phyloP scores from a whole-genome alignment of 768 basidiomycete genomes.

The Agaricus sinodeliciosus region DNA sequence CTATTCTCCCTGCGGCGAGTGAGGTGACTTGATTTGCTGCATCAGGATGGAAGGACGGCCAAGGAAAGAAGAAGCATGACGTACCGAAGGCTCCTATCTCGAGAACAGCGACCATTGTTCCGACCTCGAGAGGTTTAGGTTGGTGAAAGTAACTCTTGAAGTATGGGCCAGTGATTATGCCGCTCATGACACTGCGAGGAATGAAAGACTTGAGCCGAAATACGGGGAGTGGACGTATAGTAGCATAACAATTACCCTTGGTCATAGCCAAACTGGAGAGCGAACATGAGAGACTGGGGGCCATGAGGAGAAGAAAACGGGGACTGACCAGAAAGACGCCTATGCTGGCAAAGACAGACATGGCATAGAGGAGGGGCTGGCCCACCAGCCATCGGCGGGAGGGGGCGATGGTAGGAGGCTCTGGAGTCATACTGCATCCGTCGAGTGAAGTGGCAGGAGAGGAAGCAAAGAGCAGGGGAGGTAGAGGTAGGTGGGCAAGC shows the following conservation, averaged over 20 bases:
- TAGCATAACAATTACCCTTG: slow-evolving; percentile 52
- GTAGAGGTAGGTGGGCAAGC: not conserved
- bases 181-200: slow-evolving; percentile 70
- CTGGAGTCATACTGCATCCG: slow-evolving; percentile 50
- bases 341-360: slow-evolving; percentile 76
- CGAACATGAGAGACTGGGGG: not conserved
- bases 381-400: slow-evolving; percentile 59
- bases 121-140: slow-evolving; percentile 67
- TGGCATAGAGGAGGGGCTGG: slow-evolving; percentile 69
- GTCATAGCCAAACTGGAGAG: slow-evolving; percentile 71
- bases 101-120: slow-evolving; percentile 94
- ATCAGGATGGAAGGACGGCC: not conserved
- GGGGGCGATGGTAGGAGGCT: slow-evolving; percentile 19
- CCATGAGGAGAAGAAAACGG: slow-evolving; percentile 3
- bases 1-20: slow-evolving; percentile 80
- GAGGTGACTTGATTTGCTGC: slow-evolving; percentile 61
- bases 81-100: slow-evolving; percentile 88
- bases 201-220: slow-evolving; percentile 7
- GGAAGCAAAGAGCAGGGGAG: not conserved
- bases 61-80: slow-evolving; percentile 17
- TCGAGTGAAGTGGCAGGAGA: slow-evolving; percentile 7
- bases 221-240: slow-evolving; percentile 11
- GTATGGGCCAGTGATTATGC: slow-evolving; percentile 84
- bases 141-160: slow-evolving; percentile 79
- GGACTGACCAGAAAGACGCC: slow-evolving; percentile 76